phyloP scores from a whole-genome alignment of 768 basidiomycete species.

The Podaxis sp. region DNA sequence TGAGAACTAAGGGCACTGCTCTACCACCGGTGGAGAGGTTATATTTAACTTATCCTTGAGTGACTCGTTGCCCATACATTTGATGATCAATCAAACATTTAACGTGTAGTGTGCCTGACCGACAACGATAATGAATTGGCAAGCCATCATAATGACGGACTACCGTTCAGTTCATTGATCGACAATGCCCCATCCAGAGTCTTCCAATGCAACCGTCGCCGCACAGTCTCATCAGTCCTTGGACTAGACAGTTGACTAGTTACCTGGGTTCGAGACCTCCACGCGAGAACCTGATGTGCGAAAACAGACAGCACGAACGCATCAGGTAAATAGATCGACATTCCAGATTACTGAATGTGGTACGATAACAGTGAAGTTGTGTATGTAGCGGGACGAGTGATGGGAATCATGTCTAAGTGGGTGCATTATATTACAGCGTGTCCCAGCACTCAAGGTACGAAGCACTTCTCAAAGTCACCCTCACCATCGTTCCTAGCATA shows the following conservation, averaged over 20 bases:
- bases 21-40: no score
- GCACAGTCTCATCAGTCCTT: neutral
- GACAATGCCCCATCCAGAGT: neutral
- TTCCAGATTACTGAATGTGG: no score
- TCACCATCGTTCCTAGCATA: constrained; percentile 69
- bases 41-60: no score
- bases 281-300: neutral
- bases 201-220: neutral
- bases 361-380: no score
- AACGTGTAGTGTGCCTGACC: neutral
- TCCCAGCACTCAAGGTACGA: constrained; percentile 14
- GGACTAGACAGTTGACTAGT: neutral
- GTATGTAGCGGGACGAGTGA: no score
- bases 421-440: neutral
- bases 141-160: neutral
- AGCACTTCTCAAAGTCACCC: constrained; percentile 74
- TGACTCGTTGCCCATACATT: no score
- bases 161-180: neutral
- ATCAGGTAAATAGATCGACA: no score
- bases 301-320: neutral
- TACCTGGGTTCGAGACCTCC: neutral
- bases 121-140: neutral
- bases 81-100: neutral
- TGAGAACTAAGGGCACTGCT: no score
- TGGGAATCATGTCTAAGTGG: neutral